Base-by-base conservation (phyloP, 2,329 filamentous ascomycete species). In the Penicillium sp. region DNA sequence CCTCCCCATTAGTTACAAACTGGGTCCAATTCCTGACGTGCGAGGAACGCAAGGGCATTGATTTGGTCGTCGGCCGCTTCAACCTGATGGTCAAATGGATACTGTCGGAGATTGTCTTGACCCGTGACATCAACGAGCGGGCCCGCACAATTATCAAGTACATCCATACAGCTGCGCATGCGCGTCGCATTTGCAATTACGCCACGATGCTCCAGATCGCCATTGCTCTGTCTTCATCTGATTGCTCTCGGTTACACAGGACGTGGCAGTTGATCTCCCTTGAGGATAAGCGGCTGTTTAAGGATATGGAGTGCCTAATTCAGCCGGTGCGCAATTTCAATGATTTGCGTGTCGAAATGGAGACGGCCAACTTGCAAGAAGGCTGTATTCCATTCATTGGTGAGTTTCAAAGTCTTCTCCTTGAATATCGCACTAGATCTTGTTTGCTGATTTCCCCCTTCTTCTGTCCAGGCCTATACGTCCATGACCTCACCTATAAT, bases 61-160 rank as follows among this genome's bases (percentile, higher is more conserved):
- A 84, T 53, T 69, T 84, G 32, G 80, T 83, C 52, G 81, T 82
- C 43, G 79, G 80, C 22, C 78, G 81, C 24, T 84, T 84, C 71
- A 84, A 84, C 54, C 69, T 84, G 4, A 78, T 83, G 55, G 80
- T 83, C 52, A 83, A 83, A 68, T 84, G 81, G 81, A 76, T 76
- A 8, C 68, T 82, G 10, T 84, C 81, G 0, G 80, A 84, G 58
- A 76, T 80, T 53, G 68, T 84, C 10, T 72, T 84, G 17, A 83
- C 80, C 0, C 73, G 75, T 31, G 72, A 76, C 44, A 70, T 78
- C 6, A 69, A 77, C 24, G 80, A 84, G 59, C 74, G 81, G 51
- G 80, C 77, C n/a, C 71, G 73, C 24, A 78, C 77, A 40, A 77
- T 84, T 49, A 72, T 76, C 46, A 83, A 84, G 58, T 82, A 75